Evolutionary conservation across 805 yeast genomes (phyloP).

Genomic region (Candida andamanensis): DNA sequence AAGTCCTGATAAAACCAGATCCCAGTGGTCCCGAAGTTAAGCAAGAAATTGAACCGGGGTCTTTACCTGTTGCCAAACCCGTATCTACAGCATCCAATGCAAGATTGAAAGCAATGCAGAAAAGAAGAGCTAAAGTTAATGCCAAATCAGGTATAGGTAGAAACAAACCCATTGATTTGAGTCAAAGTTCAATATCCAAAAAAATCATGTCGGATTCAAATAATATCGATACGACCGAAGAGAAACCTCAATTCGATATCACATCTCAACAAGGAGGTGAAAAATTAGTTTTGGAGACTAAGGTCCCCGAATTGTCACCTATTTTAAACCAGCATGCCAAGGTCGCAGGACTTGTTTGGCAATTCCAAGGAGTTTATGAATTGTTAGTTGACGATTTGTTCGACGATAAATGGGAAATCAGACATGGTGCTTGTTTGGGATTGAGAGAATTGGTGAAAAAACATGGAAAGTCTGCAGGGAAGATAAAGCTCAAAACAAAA

Average conservation of each 20-base stretch:
- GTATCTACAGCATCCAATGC: conserved; percentile 44
- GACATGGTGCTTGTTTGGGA: conserved; percentile 96
- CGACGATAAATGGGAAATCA: conserved; percentile 84
- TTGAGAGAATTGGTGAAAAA: conserved; percentile 76
- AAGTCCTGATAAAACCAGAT: not conserved
- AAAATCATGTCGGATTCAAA: conserved; percentile 38
- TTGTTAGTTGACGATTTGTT: conserved; percentile 72
- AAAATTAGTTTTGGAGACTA: conserved; percentile 80
- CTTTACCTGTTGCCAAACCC: conserved; percentile 10
- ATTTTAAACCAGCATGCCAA: conserved; percentile 65
- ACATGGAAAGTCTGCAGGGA: conserved; percentile 84
- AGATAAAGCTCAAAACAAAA: conserved; percentile 57
- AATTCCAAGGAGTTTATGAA: conserved; percentile 89
- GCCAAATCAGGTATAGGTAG: conserved; percentile 48
- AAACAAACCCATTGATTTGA: conserved; percentile 54
- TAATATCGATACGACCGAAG: conserved; percentile 6
- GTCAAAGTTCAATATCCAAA: conserved; percentile 64
- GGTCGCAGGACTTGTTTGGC: conserved; percentile 80
- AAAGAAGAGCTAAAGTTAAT: conserved; percentile 73
- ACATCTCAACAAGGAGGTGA: conserved; percentile 78
- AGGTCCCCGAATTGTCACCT: conserved; percentile 58
- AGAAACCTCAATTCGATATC: conserved; percentile 47
- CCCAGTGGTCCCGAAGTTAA: not conserved
- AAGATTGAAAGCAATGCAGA: conserved; percentile 90
- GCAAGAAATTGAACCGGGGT: no score